Evolutionary conservation across 148 eudicot species (phyloP).

Genomic region (Fagopyrum tataricum): DNA sequence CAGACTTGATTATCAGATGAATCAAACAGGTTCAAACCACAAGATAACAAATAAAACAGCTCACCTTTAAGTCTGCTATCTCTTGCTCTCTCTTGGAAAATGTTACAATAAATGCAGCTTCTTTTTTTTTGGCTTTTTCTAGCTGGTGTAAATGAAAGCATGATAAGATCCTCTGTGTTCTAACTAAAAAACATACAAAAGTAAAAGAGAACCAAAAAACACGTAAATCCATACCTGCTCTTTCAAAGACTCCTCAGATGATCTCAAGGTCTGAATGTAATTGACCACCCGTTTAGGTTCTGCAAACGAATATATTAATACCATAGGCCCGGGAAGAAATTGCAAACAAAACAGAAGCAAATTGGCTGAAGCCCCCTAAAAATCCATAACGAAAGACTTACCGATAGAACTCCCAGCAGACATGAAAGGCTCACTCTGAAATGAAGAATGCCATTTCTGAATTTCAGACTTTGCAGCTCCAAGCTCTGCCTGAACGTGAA

Average conservation of each 20-base stretch:
- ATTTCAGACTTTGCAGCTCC: constrained; percentile 81
- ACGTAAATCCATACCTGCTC: constrained; percentile 59
- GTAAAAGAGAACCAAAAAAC: neutral
- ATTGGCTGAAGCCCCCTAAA: neutral
- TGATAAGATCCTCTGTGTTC: constrained; percentile 7
- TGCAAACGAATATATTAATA: constrained; percentile 20
- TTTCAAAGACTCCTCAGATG: constrained; percentile 81
- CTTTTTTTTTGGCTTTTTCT: constrained; percentile 94
- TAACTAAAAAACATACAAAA: neutral
- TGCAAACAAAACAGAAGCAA: neutral
- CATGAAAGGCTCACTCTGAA: constrained; percentile 71
- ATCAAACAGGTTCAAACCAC: neutral
- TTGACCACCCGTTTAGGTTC: constrained; percentile 76
- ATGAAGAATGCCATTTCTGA: constrained; percentile 85
- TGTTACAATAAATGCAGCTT: constrained; percentile 94
- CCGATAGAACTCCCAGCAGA: constrained; percentile 68
- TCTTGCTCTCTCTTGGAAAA: constrained; percentile 98
- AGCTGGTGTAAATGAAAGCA: constrained; percentile 39
- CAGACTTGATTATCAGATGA: neutral
- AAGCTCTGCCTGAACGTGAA: constrained; percentile 55
- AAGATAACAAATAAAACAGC: constrained; percentile 1
- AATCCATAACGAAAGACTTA: constrained; percentile 20
- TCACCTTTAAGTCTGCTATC: constrained; percentile 92
- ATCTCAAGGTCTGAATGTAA: constrained; percentile 64
- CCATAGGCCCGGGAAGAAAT: neutral